Evolutionary conservation across 306 rosid species (phyloP), one percentile per base, ranked within the genome.

Genomic region (Purshia tridentata): DNA sequence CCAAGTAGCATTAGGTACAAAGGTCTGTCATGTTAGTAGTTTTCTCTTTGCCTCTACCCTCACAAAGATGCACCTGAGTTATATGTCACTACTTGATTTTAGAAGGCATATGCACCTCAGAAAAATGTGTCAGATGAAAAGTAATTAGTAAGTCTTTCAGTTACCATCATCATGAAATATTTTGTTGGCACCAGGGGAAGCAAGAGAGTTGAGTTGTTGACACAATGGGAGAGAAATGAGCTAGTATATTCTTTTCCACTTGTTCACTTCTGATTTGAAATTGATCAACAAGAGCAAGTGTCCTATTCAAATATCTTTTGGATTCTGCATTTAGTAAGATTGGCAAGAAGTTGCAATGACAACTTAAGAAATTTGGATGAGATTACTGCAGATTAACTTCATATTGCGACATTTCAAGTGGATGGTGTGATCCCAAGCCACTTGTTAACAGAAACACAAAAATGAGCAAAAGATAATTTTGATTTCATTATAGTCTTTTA

Each of bases 31-130:
- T 13, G 64, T 14, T 19, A 0, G 19, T 58, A 29, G 64, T 35
- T 58, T 22, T 29, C 64, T 58, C 44, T 37, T 55, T 20, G 37
- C 37, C 9, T 22, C 29, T 0, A 1, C 3, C 6, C 39, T 44
- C 47, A 5, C 9, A 44, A 35, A 20, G 60, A 58, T 29, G 42
- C 41, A 54, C 41, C 20, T 22, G 18, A 70, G 29, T 8, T 35
- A 59, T 68, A 12, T 29, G 9, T 70, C 44, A 54, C 8, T 18
- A 18, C 53, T 52, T 53, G 9, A 69, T 39, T 45, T 55, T 42
- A 20, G 50, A n/a, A 42, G 69, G 52, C 48, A 15, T 40, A 70
- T 42, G 54, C 40, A 70, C 75, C 54, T 15, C 22, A 16, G 8
- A 40, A 58, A 5, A 29, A 6, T 35, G 11, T 13, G 64, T 14